A percentile compares a stretch with the other conserved stretches of the same genome.
Evolutionary conservation across 2,329 filamentous ascomycete species (phyloP).

Genomic region (Curvularia lunata): DNA sequence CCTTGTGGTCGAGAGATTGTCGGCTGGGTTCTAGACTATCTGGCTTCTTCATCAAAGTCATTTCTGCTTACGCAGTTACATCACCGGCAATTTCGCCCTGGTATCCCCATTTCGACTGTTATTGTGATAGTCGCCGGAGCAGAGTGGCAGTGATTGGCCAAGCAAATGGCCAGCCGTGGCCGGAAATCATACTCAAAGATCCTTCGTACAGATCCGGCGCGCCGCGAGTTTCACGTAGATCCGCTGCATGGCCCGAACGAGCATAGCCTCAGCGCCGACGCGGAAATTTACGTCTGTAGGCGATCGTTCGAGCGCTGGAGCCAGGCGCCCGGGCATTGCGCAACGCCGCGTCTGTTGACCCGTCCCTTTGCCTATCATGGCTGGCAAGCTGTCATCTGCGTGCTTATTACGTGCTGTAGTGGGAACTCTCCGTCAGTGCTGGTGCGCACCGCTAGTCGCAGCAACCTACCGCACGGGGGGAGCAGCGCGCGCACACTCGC

Average conservation of each 20-base stretch:
- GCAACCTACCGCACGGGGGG: constrained; percentile 25
- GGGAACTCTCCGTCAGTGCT: constrained; percentile 26
- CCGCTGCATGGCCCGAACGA: constrained; percentile 34
- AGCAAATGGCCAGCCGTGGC: constrained; percentile 23
- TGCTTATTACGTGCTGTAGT: constrained; percentile 25
- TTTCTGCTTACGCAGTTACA: constrained; percentile 7
- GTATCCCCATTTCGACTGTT: constrained; percentile 16
- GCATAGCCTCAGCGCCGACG: constrained; percentile 39
- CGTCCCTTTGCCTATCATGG: constrained; percentile 25
- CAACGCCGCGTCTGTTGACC: constrained; percentile 42
- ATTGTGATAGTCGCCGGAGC: constrained; percentile 14
- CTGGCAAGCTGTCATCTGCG: constrained; percentile 25
- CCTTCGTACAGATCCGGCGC: constrained; percentile 40
- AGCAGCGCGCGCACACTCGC: constrained; percentile 19
- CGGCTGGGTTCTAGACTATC: constrained; percentile 1
- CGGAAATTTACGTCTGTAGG: constrained; percentile 46
- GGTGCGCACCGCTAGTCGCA: constrained; percentile 20
- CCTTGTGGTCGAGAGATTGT: constrained; percentile 9
- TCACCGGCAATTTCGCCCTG: constrained; percentile 17
- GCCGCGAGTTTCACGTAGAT: constrained; percentile 47
- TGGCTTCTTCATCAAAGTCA: not conserved
- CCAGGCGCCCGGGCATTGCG: constrained; percentile 51
- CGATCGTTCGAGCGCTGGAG: constrained; percentile 42
- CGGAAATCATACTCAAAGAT: constrained; percentile 40
- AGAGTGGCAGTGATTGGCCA: constrained; percentile 29